Evolutionary conservation across 495 filamentous ascomycete genomes (phyloP), one percentile per base, ranked within the genome.

Genomic region (Halenospora varia): DNA sequence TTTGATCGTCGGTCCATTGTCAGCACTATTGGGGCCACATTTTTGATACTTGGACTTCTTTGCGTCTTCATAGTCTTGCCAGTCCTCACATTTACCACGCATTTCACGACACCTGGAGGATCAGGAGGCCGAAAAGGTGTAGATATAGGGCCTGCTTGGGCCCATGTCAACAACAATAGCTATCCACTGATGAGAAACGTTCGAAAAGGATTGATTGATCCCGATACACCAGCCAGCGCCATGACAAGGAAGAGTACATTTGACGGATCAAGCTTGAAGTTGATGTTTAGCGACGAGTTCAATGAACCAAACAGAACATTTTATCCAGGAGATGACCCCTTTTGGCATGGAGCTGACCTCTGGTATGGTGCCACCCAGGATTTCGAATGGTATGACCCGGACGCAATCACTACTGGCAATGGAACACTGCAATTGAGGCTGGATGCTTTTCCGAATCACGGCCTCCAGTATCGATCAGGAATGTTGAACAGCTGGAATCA

Each of bases 401-500:
- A 90, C 68, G 86, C 88, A 10, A 74, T 84, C 10, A 87, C 82
- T 8, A 90, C 88, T 9, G 74, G 70, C 41, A 78, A 83, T 57
- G 88, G 88, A 22, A 79, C 79, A 17, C 73, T 92, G n/a, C 81
- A 86, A 62, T 73, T 92, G 49, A 75, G 77, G 53, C 82, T 90
- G 59, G 85, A 85, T 63, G 66, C 74, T 8, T 89, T 86, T 65
- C 63, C 76, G 44, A 90, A 85, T 56, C 87, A 90, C 69, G 76
- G 76, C 20, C 66, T 90, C 8, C 71, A 84, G 55, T 90, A 85
- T 62, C 76, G 86, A 46, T 90, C 88, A 6, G 88, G 84, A 15
- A 92, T 90, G 88, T 57, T 90, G 18, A 86, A 90, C 59, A 88
- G 82, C 25, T 92, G 88, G 88, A 92, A 90, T 68, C 82, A 89